Percentiles rank a stretch among this genome's conserved stretches.
Conservation (phyloP, 179 eudicot genomes). For the Silene coronaria region DNA sequence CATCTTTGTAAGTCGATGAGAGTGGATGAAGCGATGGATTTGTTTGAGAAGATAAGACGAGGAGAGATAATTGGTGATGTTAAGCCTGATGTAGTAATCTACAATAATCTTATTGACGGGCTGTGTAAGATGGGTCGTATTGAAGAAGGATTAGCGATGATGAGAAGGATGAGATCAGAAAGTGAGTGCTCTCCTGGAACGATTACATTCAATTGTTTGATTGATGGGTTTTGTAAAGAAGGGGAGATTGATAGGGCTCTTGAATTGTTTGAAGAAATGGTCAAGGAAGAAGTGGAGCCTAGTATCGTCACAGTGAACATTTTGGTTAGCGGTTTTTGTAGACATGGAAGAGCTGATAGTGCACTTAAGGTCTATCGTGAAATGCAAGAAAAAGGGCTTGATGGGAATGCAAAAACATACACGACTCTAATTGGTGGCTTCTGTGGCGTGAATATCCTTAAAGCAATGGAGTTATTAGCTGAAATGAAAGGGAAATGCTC, state of each 20-base stretch:
- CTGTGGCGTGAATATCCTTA: slow-evolving; percentile 53
- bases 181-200: slow-evolving; percentile 44
- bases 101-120: slow-evolving; percentile 73
- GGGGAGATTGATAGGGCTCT: slow-evolving; percentile 53
- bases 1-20: slow-evolving; percentile 59
- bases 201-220: slow-evolving; percentile 61
- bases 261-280: slow-evolving; percentile 60
- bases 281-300: slow-evolving; percentile 37
- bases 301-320: slow-evolving; percentile 57
- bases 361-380: slow-evolving; percentile 54
- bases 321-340: slow-evolving; percentile 68
- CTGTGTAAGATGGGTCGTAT: slow-evolving; percentile 67
- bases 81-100: slow-evolving; percentile 59
- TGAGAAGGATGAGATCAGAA: slow-evolving; percentile 55
- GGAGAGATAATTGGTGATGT: slow-evolving; percentile 38
- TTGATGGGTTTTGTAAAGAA: slow-evolving; percentile 68
- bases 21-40: slow-evolving; percentile 56
- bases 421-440: slow-evolving; percentile 57
- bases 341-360: slow-evolving; percentile 48
- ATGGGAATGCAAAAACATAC: slow-evolving; percentile 57
- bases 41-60: slow-evolving; percentile 50
- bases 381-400: slow-evolving; percentile 52
- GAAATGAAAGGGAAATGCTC: slow-evolving; percentile 45
- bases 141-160: slow-evolving; percentile 55
- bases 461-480: slow-evolving; percentile 55